Percentiles rank a stretch among this genome's conserved stretches.
phyloP scores from a whole-genome alignment of 148 eudicot genomes.

The Chenopodium album region DNA sequence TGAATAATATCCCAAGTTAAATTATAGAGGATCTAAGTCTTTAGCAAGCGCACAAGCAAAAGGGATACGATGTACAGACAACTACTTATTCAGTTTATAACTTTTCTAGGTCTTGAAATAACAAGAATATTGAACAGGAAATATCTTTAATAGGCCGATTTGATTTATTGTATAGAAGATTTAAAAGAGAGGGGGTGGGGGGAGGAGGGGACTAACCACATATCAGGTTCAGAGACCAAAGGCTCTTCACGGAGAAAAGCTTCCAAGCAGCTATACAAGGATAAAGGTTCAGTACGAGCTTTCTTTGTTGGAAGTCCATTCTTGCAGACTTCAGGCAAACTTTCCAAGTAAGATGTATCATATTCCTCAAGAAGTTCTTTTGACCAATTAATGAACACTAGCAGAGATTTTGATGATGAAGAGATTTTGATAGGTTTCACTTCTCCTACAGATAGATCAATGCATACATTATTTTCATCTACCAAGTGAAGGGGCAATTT shows the following conservation, averaged over 20 bases:
- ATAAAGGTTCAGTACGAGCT: conserved; percentile 89
- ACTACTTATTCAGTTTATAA: background rate
- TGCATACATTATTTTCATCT: conserved; percentile 78
- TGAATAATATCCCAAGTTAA: background rate
- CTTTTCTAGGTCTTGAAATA: background rate
- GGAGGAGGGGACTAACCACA: conserved; percentile 69
- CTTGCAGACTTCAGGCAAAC: conserved; percentile 79
- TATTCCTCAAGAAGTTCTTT: conserved; percentile 67
- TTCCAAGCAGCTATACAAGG: conserved; percentile 88
- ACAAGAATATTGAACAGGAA: too few relatives aligned
- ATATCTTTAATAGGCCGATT: background rate
- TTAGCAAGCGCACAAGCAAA: background rate
- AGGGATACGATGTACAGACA: background rate
- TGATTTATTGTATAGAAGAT: background rate
- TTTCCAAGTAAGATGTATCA: conserved; percentile 71
- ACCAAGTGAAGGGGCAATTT: conserved; percentile 86
- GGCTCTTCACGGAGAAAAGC: conserved; percentile 99
- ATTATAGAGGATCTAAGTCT: background rate
- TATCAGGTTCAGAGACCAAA: conserved; percentile 88
- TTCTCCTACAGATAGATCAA: conserved; percentile 77
- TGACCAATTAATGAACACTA: conserved; percentile 94
- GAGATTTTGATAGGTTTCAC: conserved; percentile 71
- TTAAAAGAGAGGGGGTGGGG: too few relatives aligned
- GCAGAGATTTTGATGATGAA: conserved; percentile 57
- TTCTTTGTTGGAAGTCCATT: conserved; percentile 69